Conservation (phyloP, 371 early-diverging fungal species). For the Cokeromyces recurvatus region DNA sequence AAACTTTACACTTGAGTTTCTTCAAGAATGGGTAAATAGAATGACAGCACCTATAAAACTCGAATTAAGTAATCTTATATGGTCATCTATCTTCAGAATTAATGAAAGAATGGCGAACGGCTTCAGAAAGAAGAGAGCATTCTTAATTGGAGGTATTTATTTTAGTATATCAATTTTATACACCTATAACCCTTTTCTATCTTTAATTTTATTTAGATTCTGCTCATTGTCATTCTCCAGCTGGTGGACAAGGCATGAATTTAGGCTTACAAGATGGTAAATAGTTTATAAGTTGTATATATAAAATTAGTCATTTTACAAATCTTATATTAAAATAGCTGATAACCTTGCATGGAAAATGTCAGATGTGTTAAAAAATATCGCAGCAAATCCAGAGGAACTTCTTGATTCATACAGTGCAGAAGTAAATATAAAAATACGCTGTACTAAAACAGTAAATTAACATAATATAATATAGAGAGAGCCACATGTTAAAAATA, state of each 20-base stretch:
- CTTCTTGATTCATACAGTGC: slow-evolving; percentile 27
- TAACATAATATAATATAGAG: slow-evolving; percentile 5
- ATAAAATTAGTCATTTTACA: not conserved
- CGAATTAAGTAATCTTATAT: slow-evolving; percentile 2
- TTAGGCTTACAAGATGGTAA: slow-evolving; percentile 35
- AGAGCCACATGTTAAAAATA: slow-evolving; percentile 7
- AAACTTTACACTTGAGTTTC: slow-evolving; percentile 1
- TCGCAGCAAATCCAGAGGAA: slow-evolving; percentile 21
- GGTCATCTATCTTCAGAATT: slow-evolving; percentile 27
- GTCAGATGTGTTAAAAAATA: slow-evolving; percentile 25
- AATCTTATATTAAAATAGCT: too few relatives aligned
- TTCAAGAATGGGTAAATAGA: slow-evolving; percentile 11
- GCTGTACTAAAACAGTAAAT: not conserved
- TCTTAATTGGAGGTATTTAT: slow-evolving; percentile 35
- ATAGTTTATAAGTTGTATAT: not conserved
- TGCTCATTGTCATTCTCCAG: slow-evolving; percentile 38
- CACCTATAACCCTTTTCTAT: not conserved
- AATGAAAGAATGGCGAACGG: slow-evolving; percentile 44
- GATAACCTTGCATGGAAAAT: slow-evolving; percentile 43
- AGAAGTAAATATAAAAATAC: slow-evolving; percentile 17
- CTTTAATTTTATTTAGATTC: slow-evolving; percentile 19
- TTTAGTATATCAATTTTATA: not conserved
- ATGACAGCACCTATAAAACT: slow-evolving; percentile 6
- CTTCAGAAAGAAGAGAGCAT: slow-evolving; percentile 26
- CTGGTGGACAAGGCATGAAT: slow-evolving; percentile 33